Evolutionary conservation across 73 alveolate genomes (phyloP), one percentile per base, ranked within the genome.

Genomic region (Paramecium bursaria): DNA sequence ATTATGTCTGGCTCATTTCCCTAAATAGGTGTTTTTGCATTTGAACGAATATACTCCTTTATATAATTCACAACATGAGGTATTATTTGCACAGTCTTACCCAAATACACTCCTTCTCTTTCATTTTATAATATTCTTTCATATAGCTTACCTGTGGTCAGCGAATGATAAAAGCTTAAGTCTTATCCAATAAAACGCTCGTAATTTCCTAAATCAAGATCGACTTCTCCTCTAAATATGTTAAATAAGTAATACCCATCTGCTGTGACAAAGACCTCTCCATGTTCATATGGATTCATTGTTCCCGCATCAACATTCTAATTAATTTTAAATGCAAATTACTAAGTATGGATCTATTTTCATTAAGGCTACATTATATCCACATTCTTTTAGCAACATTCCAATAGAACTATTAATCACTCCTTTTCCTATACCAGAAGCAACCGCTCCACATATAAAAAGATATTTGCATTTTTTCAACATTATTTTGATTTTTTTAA

Each of bases 261-360:
- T 9, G 85, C 87, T 21, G 90, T 86, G 23, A 91, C 96, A 57
- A 51, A 91, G 21, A 85, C 91, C 53, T 91, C 96, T 3, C 96
- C 96, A 60, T 91, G 96, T 49, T 91, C 96, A 48, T 53, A 87
- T 5, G 96, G 96, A 76, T 86, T 50, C 96, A 91, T 91, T 29
- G 96, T 91, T 33, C 96, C 96, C 14, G 96, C 96, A 88, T 91
- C 96, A 1, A 88, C 82, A 46, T 91, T 91, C 87, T 87, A 22
- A 22, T 0, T 29, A n/a, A 48, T 0, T 44, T 5, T 13, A 15
- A 35, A 19, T 3, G 3, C 4, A 22, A 13, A 27, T 29, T 79
- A 87, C 93, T 19, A 87, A 86, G 49, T 91, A 91, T 11, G 96
- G 96, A 61, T 91, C 96, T 9, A 91, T 91, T 80, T 91, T 91